Base-by-base conservation (phyloP, 495 filamentous ascomycete genomes). In the Aspergillus saccharolyticus region DNA sequence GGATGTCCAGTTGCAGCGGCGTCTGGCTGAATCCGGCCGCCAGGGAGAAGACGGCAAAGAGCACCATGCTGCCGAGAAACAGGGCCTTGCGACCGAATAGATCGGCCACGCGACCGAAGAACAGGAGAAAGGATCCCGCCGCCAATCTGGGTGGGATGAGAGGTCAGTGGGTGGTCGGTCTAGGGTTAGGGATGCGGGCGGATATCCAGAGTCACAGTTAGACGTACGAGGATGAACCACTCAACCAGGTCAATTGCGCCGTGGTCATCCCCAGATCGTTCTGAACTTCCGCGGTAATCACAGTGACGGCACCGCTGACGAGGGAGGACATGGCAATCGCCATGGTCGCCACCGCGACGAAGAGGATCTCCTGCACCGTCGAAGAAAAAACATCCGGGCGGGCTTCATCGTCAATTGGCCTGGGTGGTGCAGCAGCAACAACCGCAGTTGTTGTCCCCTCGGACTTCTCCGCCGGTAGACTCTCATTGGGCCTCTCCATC, bases 41-140 rank as follows among this genome's bases (percentile, higher is more conserved):
- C 28, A 88, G 68, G 3, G 73, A 66, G 1, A 83, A 80, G 42
- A 83, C 70, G 0, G 83, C 75, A 52, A 87, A 85, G 63, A 86
- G 83, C 18, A 80, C 80, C 60, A 87, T 84, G 18, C 84, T 84
- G 25, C 73, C 71, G 21, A 89, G 80, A 70, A 90, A 90, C 46
- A 91, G 78, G 3, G 70, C 69, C 58, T 86, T 82, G 55, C 87
- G 86, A 25, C 87, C 89, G 60, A 89, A 89, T 57, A 89, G 81
- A 62, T 91, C 88, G 17, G 83, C 85, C 28, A 91, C 70, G 61
- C 84, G 82, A 42, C 88, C 89, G 74, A 87, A 90, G 52, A 89
- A 78, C 14, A 92, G 74, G 28, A 91, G 70, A 62, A 91, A 87
- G 28, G 86, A 83, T 43, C 87, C 89, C 48, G 85, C 84, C 3